Conservation (phyloP, 768 basidiomycete species). For the Dioszegia crocea region DNA sequence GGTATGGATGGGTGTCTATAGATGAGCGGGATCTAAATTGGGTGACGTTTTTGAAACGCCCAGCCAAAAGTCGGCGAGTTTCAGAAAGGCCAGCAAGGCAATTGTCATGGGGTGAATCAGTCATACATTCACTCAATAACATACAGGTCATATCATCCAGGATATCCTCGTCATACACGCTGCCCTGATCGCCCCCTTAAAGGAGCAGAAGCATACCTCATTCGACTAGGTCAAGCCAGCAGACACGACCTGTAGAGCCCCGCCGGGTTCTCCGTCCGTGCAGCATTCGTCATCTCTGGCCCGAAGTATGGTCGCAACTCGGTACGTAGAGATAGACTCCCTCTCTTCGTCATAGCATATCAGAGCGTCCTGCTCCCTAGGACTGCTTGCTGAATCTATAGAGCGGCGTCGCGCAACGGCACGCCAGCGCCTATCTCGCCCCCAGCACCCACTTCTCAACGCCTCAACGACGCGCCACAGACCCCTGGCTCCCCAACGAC, state of each 20-base stretch:
- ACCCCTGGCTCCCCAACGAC: not conserved
- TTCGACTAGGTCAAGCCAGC: too few relatives aligned
- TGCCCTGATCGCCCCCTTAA: too few relatives aligned
- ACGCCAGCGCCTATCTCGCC: not conserved
- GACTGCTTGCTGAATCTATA: not conserved
- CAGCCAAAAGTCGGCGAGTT: not conserved
- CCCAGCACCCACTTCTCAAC: not conserved
- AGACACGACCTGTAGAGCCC: not conserved
- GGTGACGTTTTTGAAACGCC: not conserved
- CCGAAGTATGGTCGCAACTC: constrained; percentile 22
- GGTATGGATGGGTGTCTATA: too few relatives aligned
- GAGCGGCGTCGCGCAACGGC: not conserved
- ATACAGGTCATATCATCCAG: too few relatives aligned
- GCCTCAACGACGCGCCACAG: not conserved
- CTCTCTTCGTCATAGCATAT: too few relatives aligned
- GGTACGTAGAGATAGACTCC: too few relatives aligned
- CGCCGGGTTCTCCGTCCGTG: too few relatives aligned
- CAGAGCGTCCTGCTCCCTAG: too few relatives aligned
- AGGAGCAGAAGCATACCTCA: too few relatives aligned
- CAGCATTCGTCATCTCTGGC: not conserved
- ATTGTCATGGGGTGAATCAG: too few relatives aligned
- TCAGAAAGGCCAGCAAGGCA: not conserved
- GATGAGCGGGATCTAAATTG: not conserved
- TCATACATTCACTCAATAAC: too few relatives aligned
- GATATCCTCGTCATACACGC: too few relatives aligned